Evolutionary conservation across 2,329 filamentous ascomycete genomes (phyloP), one percentile per base, ranked within the genome.

Genomic region (Phyllosticta citribraziliensis): DNA sequence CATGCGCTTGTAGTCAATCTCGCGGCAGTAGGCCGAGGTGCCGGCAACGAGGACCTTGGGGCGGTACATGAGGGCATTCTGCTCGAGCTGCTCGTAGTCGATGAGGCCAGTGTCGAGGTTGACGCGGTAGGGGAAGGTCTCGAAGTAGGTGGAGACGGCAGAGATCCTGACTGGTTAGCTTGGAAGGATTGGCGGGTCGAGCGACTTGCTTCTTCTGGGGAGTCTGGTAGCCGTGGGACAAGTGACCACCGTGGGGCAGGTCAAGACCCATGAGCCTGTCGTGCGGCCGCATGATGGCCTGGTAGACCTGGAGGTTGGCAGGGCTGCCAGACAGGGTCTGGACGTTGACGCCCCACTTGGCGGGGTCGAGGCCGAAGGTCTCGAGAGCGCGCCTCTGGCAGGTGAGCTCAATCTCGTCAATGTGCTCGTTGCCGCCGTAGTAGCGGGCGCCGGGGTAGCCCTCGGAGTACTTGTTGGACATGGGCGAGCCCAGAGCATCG

Each of bases 131-230:
- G 94, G 94, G 65, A 99, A 80, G 40, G 94, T 99, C 80, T 99
- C 94, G 74, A 99, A 99, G 80, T 99, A 99, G 73, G 96, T 97
- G 62, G 93, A 97, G 66, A 99, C 87, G 70, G 92, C 91, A n/a
- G 93, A 97, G 74, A 99, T 97, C 83, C 72, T 74, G 53, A 12
- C n/a, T 14, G 22, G 19, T 60, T n/a, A 60, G 58, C 25, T 52
- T 56, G n/a, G 14, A 30, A 52, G 14, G n/a, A 3, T 35, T 14
- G 24, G 51, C 19, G 51, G 30, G 5, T 30, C 53, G 58, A 78
- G 14, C 6, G 4, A 14, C 83, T 75, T 75, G 88, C 84, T 99
- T 99, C 82, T 89, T 90, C 73, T 88, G 86, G 33, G 94, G 90
- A 35, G 90, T 97, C 80, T 99, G 94, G 80, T 99, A 99, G 67